A percentile compares a stretch with the other conserved stretches of the same genome.
phyloP scores from a whole-genome alignment of 176 grass and related monocot species.

The Carex littledalei region DNA sequence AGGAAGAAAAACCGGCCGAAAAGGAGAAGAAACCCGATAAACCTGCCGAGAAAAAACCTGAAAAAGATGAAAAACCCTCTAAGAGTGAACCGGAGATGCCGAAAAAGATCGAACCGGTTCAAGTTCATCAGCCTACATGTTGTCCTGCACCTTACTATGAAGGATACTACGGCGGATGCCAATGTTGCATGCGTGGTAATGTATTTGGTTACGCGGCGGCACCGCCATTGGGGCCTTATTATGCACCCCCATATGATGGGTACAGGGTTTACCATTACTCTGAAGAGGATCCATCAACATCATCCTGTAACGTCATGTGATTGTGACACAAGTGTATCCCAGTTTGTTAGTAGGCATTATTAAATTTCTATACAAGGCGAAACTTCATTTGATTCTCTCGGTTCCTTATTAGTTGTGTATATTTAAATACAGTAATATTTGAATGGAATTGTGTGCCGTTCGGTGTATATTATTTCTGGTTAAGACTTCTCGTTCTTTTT shows the following conservation, averaged over 20 bases:
- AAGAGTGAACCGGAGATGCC: conserved; percentile 20
- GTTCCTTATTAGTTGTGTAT: background rate
- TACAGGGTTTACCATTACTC: conserved; percentile 32
- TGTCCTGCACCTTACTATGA: conserved; percentile 39
- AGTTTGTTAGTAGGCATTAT: background rate
- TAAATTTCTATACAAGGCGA: background rate
- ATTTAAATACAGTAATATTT: background rate
- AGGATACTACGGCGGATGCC: conserved; percentile 41
- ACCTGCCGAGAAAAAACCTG: background rate
- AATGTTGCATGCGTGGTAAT: conserved; percentile 27
- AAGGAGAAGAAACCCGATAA: conserved; percentile 12
- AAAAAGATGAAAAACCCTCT: background rate
- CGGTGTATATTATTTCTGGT: background rate
- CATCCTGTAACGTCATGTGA: conserved; percentile 50
- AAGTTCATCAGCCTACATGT: conserved; percentile 12
- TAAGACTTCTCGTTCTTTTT: background rate
- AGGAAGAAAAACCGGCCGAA: conserved; percentile 15
- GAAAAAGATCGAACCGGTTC: conserved; percentile 26
- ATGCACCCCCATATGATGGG: background rate
- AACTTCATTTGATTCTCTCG: background rate
- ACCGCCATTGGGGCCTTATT: background rate
- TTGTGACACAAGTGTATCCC: background rate
- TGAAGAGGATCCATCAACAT: conserved; percentile 43
- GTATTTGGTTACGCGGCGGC: conserved; percentile 20
- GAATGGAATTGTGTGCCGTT: background rate